Percentiles rank a stretch among this genome's conserved stretches.
Evolutionary conservation across 2,329 filamentous ascomycete species (phyloP).

Genomic region (Penicillium nordicum): DNA sequence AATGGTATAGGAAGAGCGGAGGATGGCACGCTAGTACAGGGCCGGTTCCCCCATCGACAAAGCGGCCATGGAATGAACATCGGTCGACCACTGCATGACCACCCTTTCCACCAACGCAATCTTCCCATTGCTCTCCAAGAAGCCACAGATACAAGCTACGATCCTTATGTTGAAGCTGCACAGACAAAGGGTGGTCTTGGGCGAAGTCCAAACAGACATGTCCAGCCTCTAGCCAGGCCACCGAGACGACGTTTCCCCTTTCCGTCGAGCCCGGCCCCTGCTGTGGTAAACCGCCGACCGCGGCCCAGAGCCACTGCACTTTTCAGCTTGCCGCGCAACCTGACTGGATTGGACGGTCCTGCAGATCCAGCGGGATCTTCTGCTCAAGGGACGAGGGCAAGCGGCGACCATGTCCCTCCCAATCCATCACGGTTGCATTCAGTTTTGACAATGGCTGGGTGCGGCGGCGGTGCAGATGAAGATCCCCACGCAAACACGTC

Average conservation of each 20-base stretch:
- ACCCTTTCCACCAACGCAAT: conserved; percentile 35
- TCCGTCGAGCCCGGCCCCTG: neutral
- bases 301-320: conserved; percentile 2
- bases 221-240: neutral
- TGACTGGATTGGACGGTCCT: neutral
- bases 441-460: neutral
- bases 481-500: neutral
- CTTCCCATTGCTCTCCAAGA: conserved; percentile 24
- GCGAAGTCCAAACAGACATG: neutral
- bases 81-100: conserved; percentile 29
- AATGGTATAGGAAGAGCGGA: conserved; percentile 36
- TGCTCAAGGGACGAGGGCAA: neutral
- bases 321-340: neutral
- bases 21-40: conserved; percentile 42
- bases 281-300: neutral
- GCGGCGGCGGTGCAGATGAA: neutral
- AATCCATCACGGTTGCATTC: conserved; percentile 3
- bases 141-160: neutral
- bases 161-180: neutral
- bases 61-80: conserved; percentile 41
- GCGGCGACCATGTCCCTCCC: neutral
- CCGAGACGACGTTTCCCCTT: conserved; percentile 1
- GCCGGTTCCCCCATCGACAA: conserved; percentile 39
- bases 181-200: neutral
- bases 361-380: neutral